These are phyloP conservation scores for Magnusiomyces fungicola DNA, from an alignment of 1,139 yeast species.

Conservation along the genomic window DNA sequence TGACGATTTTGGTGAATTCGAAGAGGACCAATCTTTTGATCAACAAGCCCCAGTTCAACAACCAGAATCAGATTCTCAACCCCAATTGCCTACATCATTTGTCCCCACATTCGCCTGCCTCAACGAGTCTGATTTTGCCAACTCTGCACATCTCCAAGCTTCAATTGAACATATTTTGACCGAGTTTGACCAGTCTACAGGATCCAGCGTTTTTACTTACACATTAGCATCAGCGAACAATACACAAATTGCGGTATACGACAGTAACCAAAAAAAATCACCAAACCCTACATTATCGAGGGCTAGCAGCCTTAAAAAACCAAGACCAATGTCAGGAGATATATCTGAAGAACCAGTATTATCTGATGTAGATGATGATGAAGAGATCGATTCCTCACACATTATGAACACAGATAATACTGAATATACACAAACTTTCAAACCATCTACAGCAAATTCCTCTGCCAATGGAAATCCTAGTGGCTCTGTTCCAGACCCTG, in stretches of 20 bases:
- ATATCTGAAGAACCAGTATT: neutral
- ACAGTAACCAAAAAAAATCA: neutral
- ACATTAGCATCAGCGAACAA: neutral
- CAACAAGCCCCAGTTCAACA: constrained; percentile 9
- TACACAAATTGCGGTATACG: neutral
- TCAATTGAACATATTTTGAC: constrained; percentile 18
- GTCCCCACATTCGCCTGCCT: constrained; percentile 12
- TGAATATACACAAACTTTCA: neutral
- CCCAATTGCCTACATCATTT: neutral
- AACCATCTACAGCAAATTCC: neutral
- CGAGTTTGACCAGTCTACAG: neutral
- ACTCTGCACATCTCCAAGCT: constrained; percentile 24
- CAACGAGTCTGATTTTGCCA: constrained; percentile 21
- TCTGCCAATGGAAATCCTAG: neutral
- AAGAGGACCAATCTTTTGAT: constrained; percentile 12
- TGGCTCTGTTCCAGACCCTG: too few relatives aligned
- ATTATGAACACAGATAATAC: neutral
- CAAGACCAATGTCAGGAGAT: neutral
- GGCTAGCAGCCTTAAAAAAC: neutral
- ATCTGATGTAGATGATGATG: neutral
- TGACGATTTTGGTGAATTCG: constrained; percentile 22
- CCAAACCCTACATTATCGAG: neutral
- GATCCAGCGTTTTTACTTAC: constrained; percentile 2
- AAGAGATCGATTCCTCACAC: neutral
- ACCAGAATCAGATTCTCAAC: neutral